phyloP scores from a whole-genome alignment of 345 rosid species.

The Populus tremula region DNA sequence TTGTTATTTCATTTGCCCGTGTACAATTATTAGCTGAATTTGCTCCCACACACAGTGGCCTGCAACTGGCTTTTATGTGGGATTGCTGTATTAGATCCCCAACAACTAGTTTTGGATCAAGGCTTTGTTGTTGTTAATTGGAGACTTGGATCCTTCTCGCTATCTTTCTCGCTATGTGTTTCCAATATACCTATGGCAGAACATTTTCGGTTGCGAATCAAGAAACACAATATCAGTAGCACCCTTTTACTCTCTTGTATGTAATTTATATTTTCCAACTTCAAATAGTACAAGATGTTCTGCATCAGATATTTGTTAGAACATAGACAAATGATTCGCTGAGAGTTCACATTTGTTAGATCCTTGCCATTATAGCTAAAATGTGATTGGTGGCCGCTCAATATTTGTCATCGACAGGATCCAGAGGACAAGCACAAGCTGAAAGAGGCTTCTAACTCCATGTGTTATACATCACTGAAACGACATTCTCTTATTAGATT shows the following conservation, averaged over 20 bases:
- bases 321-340: neutral
- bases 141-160: neutral
- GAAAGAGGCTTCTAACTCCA: neutral
- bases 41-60: too few relatives aligned
- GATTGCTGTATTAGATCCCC: slow-evolving; percentile 11
- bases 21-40: too few relatives aligned
- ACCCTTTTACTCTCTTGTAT: neutral
- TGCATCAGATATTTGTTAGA: neutral
- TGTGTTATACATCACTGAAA: neutral
- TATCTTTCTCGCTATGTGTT: neutral
- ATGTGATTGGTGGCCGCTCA: neutral
- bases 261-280: neutral
- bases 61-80: slow-evolving; percentile 61
- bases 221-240: neutral
- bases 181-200: too few relatives aligned
- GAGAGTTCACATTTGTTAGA: neutral
- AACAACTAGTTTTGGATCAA: too few relatives aligned
- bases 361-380: neutral
- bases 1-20: too few relatives aligned
- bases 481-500: neutral
- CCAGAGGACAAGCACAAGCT: neutral
- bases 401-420: neutral
- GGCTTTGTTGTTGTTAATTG: too few relatives aligned
- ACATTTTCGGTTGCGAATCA: too few relatives aligned
- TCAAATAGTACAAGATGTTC: neutral